Conservation (phyloP, 2,329 filamentous ascomycete genomes). For the Trichoderma endophyticum region DNA sequence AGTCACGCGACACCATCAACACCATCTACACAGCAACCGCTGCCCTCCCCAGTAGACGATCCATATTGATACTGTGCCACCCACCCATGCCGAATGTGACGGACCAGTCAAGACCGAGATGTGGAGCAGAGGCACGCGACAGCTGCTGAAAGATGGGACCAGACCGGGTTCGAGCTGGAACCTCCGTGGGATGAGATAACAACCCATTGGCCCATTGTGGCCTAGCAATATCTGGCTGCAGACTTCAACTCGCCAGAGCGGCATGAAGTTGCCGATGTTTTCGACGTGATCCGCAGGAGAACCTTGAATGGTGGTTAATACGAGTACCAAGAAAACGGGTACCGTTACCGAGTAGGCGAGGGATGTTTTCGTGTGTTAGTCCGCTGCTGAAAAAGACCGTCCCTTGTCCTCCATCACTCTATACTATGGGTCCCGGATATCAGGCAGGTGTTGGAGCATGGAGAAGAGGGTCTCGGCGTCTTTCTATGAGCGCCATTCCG, state of each 20-base stretch:
- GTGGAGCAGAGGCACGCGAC: slow-evolving; percentile 14
- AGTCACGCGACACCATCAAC: slow-evolving; percentile 2
- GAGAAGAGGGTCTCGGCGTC: background rate
- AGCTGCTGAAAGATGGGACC: background rate
- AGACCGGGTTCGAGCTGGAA: background rate
- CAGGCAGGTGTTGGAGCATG: background rate
- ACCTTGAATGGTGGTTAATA: background rate
- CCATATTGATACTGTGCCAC: background rate
- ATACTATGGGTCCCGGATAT: slow-evolving; percentile 1
- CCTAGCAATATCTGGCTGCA: background rate
- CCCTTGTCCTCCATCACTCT: background rate
- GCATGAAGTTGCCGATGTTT: background rate
- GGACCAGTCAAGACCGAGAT: background rate
- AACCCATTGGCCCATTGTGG: background rate
- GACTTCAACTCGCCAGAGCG: background rate
- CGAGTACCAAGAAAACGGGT: background rate
- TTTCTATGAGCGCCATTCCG: background rate
- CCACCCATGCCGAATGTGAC: background rate
- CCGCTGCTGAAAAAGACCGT: background rate
- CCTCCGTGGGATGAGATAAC: background rate
- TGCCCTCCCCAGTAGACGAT: background rate
- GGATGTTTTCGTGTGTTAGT: background rate
- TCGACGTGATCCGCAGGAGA: background rate
- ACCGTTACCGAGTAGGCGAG: background rate
- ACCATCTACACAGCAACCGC: background rate